These are phyloP conservation scores for Xylaria flabelliformis DNA, from an alignment of 495 filamentous ascomycete genomes.

Conservation along the genomic window DNA sequence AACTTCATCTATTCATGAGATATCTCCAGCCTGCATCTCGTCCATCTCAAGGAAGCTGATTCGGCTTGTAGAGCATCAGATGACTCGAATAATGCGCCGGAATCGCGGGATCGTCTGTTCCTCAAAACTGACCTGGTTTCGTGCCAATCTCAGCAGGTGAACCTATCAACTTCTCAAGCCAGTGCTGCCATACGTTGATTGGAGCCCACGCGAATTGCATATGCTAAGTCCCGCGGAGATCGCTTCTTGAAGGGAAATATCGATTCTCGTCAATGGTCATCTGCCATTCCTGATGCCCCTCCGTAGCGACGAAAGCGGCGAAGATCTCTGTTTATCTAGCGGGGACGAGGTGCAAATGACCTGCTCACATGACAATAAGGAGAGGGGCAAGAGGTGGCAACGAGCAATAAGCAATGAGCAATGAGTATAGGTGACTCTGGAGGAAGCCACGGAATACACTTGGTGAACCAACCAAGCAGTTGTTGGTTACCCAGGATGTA, in stretches of 20 bases:
- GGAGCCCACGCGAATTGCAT: background rate
- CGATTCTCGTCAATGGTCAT: conserved; percentile 19
- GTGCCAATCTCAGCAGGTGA: conserved; percentile 6
- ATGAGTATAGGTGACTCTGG: background rate
- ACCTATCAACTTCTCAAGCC: background rate
- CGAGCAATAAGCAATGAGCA: background rate
- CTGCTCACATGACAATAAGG: conserved; percentile 22
- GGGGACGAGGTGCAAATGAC: conserved; percentile 22
- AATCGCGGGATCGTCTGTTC: background rate
- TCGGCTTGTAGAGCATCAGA: background rate
- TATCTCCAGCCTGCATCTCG: background rate
- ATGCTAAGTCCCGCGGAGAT: background rate
- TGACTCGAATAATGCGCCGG: background rate
- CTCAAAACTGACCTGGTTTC: background rate
- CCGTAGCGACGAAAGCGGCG: conserved; percentile 20
- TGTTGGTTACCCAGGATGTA: conserved; percentile 8
- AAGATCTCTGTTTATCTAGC: conserved; percentile 29
- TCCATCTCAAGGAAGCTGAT: background rate
- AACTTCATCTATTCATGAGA: background rate
- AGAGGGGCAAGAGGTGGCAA: conserved; percentile 19
- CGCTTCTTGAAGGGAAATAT: background rate
- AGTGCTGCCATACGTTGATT: background rate
- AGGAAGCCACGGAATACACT: background rate
- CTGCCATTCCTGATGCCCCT: conserved; percentile 1
- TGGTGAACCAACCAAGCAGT: background rate